These are phyloP conservation scores for Telfairia occidentalis DNA, from an alignment of 331 rosid genomes.

Conservation along the genomic window DNA sequence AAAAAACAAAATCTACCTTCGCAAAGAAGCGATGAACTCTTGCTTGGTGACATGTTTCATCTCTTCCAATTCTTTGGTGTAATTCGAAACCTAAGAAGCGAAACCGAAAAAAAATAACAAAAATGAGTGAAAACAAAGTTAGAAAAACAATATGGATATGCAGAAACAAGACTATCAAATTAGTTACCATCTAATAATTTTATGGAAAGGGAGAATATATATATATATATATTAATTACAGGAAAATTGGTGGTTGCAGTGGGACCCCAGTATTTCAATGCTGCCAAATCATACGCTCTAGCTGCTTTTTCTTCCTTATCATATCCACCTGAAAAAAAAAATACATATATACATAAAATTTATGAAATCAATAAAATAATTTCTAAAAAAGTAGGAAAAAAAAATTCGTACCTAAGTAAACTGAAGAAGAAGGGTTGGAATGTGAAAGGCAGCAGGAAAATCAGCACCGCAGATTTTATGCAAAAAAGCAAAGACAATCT, in stretches of 20 bases:
- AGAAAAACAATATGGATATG: not conserved
- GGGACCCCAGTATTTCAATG: slow-evolving; percentile 94
- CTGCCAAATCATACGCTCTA: slow-evolving; percentile 95
- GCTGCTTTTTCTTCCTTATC: slow-evolving; percentile 99
- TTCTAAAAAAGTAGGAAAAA: not conserved
- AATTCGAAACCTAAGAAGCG: slow-evolving; percentile 48
- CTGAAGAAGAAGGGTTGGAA: slow-evolving; percentile 39
- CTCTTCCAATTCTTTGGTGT: slow-evolving; percentile 69
- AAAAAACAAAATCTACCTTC: slow-evolving; percentile 38
- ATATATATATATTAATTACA: slow-evolving; percentile 26
- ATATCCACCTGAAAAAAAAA: slow-evolving; percentile 64
- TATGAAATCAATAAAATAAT: not conserved
- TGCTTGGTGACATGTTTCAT: slow-evolving; percentile 87
- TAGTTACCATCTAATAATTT: not conserved
- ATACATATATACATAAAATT: not conserved
- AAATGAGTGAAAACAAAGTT: slow-evolving; percentile 1
- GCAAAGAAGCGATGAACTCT: slow-evolving; percentile 87
- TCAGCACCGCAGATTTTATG: slow-evolving; percentile 35
- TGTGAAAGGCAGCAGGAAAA: slow-evolving; percentile 26
- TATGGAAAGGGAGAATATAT: not conserved
- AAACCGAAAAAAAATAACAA: not conserved
- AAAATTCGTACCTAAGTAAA: slow-evolving; percentile 69
- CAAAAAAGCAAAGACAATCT: slow-evolving; percentile 24
- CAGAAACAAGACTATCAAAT: not conserved
- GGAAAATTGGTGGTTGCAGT: slow-evolving; percentile 92